Evolutionary conservation across 2,329 filamentous ascomycete species (phyloP), one percentile per base, ranked within the genome.

Genomic region (Ophiocordyceps sinensis): DNA sequence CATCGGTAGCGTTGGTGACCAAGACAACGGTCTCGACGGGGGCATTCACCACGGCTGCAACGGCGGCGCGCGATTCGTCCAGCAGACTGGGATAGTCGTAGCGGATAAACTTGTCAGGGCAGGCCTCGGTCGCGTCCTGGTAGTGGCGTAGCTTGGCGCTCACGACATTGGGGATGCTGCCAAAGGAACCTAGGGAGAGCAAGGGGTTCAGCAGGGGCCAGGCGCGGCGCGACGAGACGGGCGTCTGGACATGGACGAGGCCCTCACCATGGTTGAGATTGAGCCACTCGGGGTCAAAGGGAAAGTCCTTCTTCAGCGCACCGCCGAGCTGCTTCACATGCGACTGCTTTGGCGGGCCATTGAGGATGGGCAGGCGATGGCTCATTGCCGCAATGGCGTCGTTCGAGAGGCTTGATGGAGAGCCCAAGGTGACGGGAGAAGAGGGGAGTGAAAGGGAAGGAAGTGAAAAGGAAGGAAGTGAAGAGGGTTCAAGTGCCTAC

Each of bases 1-100:
- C 85, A 0, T 74, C 79, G 0, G 85, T 93, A 12, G 87, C 85
- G 56, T 95, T 95, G 43, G 74, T 66, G 1, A 94, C 77, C 47
- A 93, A 80, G 1, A 94, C 86, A 32, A 84, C 65, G 10, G 79
- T 77, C 10, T 79, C 68, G 1, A 66, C 54, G 0, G 80, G 77
- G 0, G 74, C 80, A 45, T 83, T 74, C 45, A 95, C 64, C 19
- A 85, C 53, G 21, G 64, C 56, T 1, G 84, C 81, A 5, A 88
- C 63, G 3, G 78, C 79, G 72, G 72, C 46, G 28, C 82, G 78
- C 72, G 79, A 76, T 41, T 73, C 65, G 46, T 84, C 77, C 1
- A 94, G 68, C 10, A 78, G 64, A 4, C 61, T 52, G 0, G 78
- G 71, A 47, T 77, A 78, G 3, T 74, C 68, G 55, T 81, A 83